Base-by-base conservation (phyloP, 345 rosid genomes). In the Triadica sebifera region DNA sequence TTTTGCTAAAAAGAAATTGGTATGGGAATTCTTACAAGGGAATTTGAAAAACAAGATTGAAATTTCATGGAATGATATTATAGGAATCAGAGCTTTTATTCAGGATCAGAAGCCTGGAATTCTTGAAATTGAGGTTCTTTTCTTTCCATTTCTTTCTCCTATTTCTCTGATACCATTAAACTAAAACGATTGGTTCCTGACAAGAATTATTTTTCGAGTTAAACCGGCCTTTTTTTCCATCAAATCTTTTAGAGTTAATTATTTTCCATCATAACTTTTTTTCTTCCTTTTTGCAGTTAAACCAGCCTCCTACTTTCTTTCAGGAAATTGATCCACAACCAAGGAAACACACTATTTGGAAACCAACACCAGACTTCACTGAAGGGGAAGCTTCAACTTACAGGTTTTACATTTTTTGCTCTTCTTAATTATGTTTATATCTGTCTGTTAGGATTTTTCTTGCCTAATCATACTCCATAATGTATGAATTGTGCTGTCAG, bases 11-110 rank as follows among this genome's bases (percentile, higher is more conserved):
- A 80, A 50, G 58, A 91, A 75, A 75, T 61, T 91, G 77, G 86
- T 91, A 1, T 91, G 98, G 98, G 92, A 93, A 52, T 37, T 83
- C 52, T 76, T 89, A 43, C 71, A 74, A 16, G 13, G 67, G 0
- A 73, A 70, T 3, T 75, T 80, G 38, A 90, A 88, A 72, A 81
- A 76, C 43, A 85, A 82, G 80, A 69, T 86, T 52, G 84, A 86
- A 66, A 75, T 84, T 51, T 75, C 64, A 29, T 83, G 86, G 89
- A 60, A 47, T 22, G 78, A 83, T 58, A 77, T 86, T 34, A 69
- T 77, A 2, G 85, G 79, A 55, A 53, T 86, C 11, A 61, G 69
- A 55, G 81, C 77, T 74, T 50, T 43, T 15, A 43, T 73, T 20
- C 24, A 41, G 38, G 77, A 71, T 6, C 71, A 79, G 58, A 51